Percentiles rank a stretch among this genome's conserved stretches.
phyloP scores from a whole-genome alignment of 805 yeast species.

The Saccharomycopsis malanga region DNA sequence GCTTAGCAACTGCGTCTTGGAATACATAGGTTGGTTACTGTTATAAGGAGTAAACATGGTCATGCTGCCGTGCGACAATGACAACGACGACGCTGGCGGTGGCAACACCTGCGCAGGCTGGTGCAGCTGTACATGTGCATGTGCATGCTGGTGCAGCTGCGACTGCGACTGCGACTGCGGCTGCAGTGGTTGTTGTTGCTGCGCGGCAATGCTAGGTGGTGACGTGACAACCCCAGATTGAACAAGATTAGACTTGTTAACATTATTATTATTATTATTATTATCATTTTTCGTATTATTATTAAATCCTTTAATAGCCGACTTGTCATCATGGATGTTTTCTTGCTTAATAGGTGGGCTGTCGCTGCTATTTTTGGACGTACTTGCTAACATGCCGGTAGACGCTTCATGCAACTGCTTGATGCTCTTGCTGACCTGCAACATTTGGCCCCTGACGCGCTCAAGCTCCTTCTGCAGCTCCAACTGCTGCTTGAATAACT shows the following conservation, averaged over 20 bases:
- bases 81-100: not conserved
- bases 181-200: not conserved
- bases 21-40: constrained; percentile 9
- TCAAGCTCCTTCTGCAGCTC: not conserved
- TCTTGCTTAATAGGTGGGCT: not conserved
- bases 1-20: constrained; percentile 12
- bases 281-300: not conserved
- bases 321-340: not conserved
- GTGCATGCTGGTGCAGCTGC: not conserved
- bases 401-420: not conserved
- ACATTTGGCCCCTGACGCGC: not conserved
- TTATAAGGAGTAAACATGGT: constrained; percentile 13
- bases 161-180: not conserved
- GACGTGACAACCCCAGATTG: no score
- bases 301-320: not conserved
- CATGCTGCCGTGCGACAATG: not conserved
- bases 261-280: constrained; percentile 1
- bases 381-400: not conserved
- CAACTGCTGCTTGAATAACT: not conserved
- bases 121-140: not conserved
- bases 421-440: not conserved
- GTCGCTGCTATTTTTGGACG: not conserved
- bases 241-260: constrained; percentile 1
- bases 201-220: constrained; percentile 6
- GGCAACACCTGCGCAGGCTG: not conserved